Percentiles rank a stretch among this genome's conserved stretches.
phyloP scores from a whole-genome alignment of 306 rosid genomes.

The Dicorynia guianensis region DNA sequence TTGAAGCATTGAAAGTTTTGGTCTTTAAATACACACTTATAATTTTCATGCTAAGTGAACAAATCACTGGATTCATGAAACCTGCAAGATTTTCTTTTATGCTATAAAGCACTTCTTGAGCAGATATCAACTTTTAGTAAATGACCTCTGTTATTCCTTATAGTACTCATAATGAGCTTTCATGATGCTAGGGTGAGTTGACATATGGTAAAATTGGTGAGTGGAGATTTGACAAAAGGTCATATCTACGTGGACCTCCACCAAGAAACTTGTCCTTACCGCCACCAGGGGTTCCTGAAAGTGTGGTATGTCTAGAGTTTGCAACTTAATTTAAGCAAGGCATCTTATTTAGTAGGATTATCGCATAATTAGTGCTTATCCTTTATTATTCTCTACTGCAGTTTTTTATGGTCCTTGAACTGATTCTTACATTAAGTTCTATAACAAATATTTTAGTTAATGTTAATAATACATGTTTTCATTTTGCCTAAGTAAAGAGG shows the following conservation, averaged over 20 bases:
- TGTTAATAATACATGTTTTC: slow-evolving; percentile 11
- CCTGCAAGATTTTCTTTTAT: slow-evolving; percentile 30
- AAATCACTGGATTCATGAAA: slow-evolving; percentile 11
- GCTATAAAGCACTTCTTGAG: slow-evolving; percentile 26
- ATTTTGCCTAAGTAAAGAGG: slow-evolving; percentile 36
- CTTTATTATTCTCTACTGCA: neutral
- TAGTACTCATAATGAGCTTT: slow-evolving; percentile 28
- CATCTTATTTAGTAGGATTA: slow-evolving; percentile 34
- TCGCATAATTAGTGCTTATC: slow-evolving; percentile 13
- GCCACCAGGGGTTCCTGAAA: slow-evolving; percentile 97
- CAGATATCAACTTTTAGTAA: slow-evolving; percentile 10
- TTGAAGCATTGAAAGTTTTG: slow-evolving; percentile 8
- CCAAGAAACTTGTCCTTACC: slow-evolving; percentile 86
- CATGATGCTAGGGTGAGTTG: slow-evolving; percentile 73
- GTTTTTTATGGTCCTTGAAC: neutral
- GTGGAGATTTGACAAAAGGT: slow-evolving; percentile 98
- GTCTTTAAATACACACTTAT: slow-evolving; percentile 10
- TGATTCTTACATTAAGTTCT: neutral
- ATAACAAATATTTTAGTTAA: neutral
- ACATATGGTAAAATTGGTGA: slow-evolving; percentile 91
- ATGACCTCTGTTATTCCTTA: slow-evolving; percentile 1
- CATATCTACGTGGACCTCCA: slow-evolving; percentile 81
- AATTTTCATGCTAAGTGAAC: slow-evolving; percentile 1
- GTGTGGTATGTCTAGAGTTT: slow-evolving; percentile 80
- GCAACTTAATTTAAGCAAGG: slow-evolving; percentile 16